phyloP scores from a whole-genome alignment of 495 filamentous ascomycete species.

The Penicillium mononematosum region DNA sequence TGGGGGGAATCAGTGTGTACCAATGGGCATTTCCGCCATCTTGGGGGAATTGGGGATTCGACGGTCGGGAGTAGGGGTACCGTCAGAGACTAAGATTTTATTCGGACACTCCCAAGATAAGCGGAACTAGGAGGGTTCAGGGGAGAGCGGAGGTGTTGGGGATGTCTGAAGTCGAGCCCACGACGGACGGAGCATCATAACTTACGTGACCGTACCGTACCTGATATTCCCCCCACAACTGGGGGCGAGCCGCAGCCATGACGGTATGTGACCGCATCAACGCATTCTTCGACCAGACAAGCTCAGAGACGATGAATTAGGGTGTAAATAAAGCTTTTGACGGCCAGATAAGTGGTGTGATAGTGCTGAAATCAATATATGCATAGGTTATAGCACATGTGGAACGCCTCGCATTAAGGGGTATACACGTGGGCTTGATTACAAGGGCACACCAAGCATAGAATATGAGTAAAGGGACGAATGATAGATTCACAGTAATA shows the following conservation, averaged over 20 bases:
- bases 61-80: neutral
- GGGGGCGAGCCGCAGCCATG: conserved; percentile 13
- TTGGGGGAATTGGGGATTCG: conserved; percentile 24
- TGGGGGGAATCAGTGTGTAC: conserved; percentile 42
- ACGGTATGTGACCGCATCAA: conserved; percentile 21
- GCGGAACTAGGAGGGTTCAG: conserved; percentile 24
- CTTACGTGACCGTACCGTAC: conserved; percentile 37
- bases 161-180: conserved; percentile 24
- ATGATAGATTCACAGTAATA: neutral
- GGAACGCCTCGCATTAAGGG: neutral
- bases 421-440: neutral
- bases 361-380: neutral
- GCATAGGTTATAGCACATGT: neutral
- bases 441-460: neutral
- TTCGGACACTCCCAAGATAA: conserved; percentile 24
- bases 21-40: conserved; percentile 74
- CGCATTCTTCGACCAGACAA: neutral
- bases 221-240: conserved; percentile 21
- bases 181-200: conserved; percentile 27
- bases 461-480: neutral
- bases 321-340: neutral
- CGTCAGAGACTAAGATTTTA: neutral
- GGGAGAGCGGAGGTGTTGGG: conserved; percentile 24
- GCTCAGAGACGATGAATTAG: neutral
- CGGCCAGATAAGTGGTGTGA: neutral